These are phyloP conservation scores for Luffa acutangula DNA, from an alignment of 306 rosid species.

Conservation along the genomic window DNA sequence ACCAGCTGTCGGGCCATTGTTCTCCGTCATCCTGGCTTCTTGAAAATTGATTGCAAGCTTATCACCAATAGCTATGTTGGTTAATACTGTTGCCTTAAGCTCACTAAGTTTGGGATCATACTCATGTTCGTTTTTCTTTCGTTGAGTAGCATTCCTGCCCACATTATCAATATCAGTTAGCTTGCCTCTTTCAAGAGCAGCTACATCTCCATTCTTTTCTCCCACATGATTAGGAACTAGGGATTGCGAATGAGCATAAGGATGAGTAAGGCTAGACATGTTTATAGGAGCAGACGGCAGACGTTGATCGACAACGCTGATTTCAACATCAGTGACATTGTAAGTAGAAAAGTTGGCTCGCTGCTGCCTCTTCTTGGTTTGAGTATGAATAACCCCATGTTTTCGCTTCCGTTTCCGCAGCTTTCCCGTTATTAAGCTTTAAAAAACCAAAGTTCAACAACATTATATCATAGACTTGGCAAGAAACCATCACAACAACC, in stretches of 20 bases:
- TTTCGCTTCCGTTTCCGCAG: constrained; percentile 54
- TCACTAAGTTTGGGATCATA: constrained; percentile 76
- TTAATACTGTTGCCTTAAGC: constrained; percentile 39
- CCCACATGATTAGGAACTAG: constrained; percentile 26
- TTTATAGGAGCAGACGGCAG: constrained; percentile 29
- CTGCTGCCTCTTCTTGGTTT: constrained; percentile 60
- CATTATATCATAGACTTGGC: constrained; percentile 2
- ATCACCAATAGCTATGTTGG: constrained; percentile 28
- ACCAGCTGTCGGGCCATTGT: constrained; percentile 18
- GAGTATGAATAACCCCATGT: constrained; percentile 33
- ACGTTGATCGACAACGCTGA: constrained; percentile 21
- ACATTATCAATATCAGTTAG: constrained; percentile 22
- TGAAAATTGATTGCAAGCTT: constrained; percentile 38
- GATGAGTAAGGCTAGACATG: constrained; percentile 14
- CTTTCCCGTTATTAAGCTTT: constrained; percentile 51
- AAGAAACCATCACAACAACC: background rate
- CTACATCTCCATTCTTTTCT: constrained; percentile 22
- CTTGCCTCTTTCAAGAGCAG: constrained; percentile 13
- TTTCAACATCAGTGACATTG: constrained; percentile 37
- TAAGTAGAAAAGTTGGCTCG: constrained; percentile 34
- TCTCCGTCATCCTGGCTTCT: constrained; percentile 25
- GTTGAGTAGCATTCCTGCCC: constrained; percentile 13
- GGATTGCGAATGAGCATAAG: constrained; percentile 32
- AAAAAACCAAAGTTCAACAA: constrained; percentile 6
- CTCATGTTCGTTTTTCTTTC: constrained; percentile 30